phyloP scores from a whole-genome alignment of 1,284 basidiomycete species.

The Sporisorium reilianum region DNA sequence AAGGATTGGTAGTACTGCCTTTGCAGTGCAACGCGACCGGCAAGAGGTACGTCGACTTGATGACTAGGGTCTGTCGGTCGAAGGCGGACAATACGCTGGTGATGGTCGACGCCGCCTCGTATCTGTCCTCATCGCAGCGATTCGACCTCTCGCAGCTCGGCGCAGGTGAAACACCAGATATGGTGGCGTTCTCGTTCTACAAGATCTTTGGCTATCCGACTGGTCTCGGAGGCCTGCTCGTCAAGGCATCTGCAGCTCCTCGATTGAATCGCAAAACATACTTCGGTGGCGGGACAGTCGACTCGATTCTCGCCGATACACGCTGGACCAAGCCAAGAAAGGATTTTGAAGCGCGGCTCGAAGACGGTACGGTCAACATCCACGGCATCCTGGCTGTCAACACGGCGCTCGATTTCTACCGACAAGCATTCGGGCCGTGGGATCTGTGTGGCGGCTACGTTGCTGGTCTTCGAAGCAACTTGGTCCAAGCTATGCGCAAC shows the following conservation, averaged over 20 bases:
- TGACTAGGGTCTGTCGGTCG: constrained; percentile 18
- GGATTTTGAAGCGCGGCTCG: constrained; percentile 40
- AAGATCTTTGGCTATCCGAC: constrained; percentile 61
- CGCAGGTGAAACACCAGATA: constrained; percentile 39
- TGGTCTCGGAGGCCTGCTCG: constrained; percentile 54
- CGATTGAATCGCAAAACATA: constrained; percentile 40
- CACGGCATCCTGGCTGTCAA: constrained; percentile 53
- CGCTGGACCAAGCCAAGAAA: constrained; percentile 39
- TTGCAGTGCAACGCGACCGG: constrained; percentile 61
- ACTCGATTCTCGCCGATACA: constrained; percentile 37
- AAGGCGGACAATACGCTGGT: constrained; percentile 18
- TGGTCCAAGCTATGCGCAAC: constrained; percentile 16
- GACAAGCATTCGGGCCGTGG: constrained; percentile 34
- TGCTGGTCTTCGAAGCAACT: constrained; percentile 17
- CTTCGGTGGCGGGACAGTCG: constrained; percentile 56
- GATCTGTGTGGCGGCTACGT: constrained; percentile 23
- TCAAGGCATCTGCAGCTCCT: constrained; percentile 33
- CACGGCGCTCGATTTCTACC: constrained; percentile 39
- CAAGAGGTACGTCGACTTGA: constrained; percentile 30
- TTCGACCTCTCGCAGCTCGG: constrained; percentile 19
- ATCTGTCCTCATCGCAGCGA: constrained; percentile 46
- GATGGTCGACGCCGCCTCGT: constrained; percentile 55
- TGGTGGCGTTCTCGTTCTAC: constrained; percentile 58
- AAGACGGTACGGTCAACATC: constrained; percentile 57
- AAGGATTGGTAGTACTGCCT: constrained; percentile 43